Percentiles rank a stretch among this genome's conserved stretches.
These are phyloP conservation scores for Chytriomyces hyalinus DNA, from an alignment of 192 early-diverging fungal species.

Conservation along the genomic window DNA sequence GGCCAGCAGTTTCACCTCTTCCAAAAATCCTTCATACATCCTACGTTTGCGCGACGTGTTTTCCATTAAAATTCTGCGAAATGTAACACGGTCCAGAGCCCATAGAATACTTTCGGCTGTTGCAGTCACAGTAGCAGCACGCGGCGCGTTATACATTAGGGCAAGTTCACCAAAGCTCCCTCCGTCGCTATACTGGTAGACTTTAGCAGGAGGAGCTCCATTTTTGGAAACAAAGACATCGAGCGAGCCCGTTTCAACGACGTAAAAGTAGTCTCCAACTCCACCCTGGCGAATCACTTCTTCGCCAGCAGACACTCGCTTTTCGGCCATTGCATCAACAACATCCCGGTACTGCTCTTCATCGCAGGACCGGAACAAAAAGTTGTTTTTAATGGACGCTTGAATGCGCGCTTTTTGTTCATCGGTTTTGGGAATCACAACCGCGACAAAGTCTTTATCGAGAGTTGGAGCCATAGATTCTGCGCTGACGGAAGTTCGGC, in stretches of 20 bases:
- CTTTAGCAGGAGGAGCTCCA: conserved; percentile 71
- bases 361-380: conserved; percentile 92
- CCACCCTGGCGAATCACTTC: conserved; percentile 93
- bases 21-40: conserved; percentile 97
- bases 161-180: conserved; percentile 98
- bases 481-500: conserved; percentile 94
- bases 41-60: conserved; percentile 93
- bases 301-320: conserved; percentile 72
- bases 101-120: conserved; percentile 87
- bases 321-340: conserved; percentile 96
- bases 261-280: conserved; percentile 98
- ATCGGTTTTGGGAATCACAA: conserved; percentile 86
- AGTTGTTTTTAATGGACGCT: conserved; percentile 84
- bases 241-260: conserved; percentile 92
- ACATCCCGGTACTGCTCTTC: conserved; percentile 97
- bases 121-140: conserved; percentile 92
- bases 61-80: conserved; percentile 98
- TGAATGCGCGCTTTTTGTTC: conserved; percentile 87
- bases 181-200: conserved; percentile 80
- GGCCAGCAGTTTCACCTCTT: conserved; percentile 87
- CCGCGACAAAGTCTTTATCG: conserved; percentile 80
- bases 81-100: conserved; percentile 98
- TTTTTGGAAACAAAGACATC: conserved; percentile 88
- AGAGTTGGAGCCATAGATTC: conserved; percentile 98
- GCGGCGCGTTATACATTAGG: conserved; percentile 98